These are phyloP conservation scores for Rosa persica DNA, from an alignment of 306 rosid genomes.

Conservation along the genomic window DNA sequence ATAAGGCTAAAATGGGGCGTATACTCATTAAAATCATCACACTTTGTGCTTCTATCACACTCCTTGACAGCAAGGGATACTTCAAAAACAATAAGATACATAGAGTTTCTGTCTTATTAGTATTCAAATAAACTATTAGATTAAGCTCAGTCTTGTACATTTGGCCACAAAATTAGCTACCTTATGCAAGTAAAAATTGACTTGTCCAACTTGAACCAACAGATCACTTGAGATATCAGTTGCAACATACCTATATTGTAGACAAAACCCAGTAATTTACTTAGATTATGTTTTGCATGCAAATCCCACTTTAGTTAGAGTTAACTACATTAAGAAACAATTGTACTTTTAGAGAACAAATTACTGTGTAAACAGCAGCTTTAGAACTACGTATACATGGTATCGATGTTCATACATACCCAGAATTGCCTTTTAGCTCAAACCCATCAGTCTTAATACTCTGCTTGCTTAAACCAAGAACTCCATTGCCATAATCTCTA, in stretches of 20 bases:
- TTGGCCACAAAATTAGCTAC: slow-evolving; percentile 31
- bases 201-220: slow-evolving; percentile 66
- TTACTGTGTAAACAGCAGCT: neutral
- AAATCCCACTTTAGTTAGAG: neutral
- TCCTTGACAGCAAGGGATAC: slow-evolving; percentile 88
- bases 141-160: neutral
- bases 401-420: slow-evolving; percentile 43
- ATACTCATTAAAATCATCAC: no score
- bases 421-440: slow-evolving; percentile 74
- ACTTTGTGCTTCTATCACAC: no score
- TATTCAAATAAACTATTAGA: neutral
- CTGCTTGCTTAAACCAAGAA: slow-evolving; percentile 60
- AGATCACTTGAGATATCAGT: slow-evolving; percentile 94
- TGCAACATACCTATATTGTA: slow-evolving; percentile 65
- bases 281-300: neutral
- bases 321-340: neutral
- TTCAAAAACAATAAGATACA: slow-evolving; percentile 30
- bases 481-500: slow-evolving; percentile 65
- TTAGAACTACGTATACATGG: neutral
- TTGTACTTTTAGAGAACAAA: no score
- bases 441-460: slow-evolving; percentile 84
- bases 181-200: slow-evolving; percentile 82
- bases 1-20: no score
- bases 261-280: neutral
- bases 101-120: neutral